Conservation (phyloP, 2,329 filamentous ascomycete genomes). For the Scytalidium sp. region DNA sequence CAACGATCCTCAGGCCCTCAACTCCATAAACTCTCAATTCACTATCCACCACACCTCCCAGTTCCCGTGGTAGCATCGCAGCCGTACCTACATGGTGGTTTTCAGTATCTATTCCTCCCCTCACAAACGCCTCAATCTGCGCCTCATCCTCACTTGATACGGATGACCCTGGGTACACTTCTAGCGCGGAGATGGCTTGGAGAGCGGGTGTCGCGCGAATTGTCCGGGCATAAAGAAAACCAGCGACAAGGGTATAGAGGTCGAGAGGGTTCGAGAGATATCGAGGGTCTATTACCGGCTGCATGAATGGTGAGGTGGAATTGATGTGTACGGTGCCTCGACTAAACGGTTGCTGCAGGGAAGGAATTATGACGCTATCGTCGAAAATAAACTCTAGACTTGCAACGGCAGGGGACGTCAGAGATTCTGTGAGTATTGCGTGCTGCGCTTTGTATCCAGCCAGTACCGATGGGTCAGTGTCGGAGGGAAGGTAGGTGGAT, state of each 20-base stretch:
- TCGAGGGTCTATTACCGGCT: conserved; percentile 30
- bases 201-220: conserved; percentile 16
- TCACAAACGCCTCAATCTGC: conserved; percentile 24
- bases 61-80: conserved; percentile 10
- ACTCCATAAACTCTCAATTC: conserved; percentile 11
- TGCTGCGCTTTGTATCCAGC: conserved; percentile 20
- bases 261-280: conserved; percentile 34
- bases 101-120: conserved; percentile 29
- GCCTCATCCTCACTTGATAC: conserved; percentile 16
- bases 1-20: conserved; percentile 8
- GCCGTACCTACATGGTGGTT: conserved; percentile 32
- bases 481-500: conserved; percentile 13
- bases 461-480: conserved; percentile 16
- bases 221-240: conserved; percentile 10
- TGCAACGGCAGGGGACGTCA: conserved; percentile 4
- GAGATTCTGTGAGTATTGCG: conserved; percentile 11
- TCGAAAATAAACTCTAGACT: conserved; percentile 9
- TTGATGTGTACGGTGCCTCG: conserved; percentile 10
- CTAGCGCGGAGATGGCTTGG: conserved; percentile 25
- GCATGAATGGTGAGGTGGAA: conserved; percentile 18
- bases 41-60: conserved; percentile 12
- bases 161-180: conserved; percentile 26
- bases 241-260: conserved; percentile 29
- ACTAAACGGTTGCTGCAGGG: conserved; percentile 10
- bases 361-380: conserved; percentile 6